Conservation (phyloP, 1,284 basidiomycete genomes). For the Waitea zeae region DNA sequence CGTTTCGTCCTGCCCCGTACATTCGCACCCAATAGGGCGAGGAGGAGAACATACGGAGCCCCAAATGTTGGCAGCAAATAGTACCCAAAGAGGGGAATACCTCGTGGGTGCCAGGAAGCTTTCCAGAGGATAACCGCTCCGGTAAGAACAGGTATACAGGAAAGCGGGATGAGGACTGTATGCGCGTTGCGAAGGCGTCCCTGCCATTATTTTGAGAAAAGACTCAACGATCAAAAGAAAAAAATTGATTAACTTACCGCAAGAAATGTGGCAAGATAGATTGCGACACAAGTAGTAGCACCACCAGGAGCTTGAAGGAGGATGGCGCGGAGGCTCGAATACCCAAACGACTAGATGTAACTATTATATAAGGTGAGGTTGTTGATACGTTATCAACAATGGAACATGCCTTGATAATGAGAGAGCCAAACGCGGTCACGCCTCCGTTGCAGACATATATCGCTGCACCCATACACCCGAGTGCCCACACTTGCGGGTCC, state of each 20-base stretch:
- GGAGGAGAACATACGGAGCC: conserved; percentile 6
- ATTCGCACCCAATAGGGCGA: conserved; percentile 4
- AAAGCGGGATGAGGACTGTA: conserved; percentile 4
- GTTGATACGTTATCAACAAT: not conserved
- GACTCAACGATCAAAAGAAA: not conserved
- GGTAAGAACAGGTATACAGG: conserved; percentile 5
- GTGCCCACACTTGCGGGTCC: conserved; percentile 5
- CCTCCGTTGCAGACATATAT: conserved; percentile 6
- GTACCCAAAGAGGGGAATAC: conserved; percentile 5
- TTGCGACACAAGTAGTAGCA: conserved; percentile 6
- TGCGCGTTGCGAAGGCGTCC: conserved; percentile 4
- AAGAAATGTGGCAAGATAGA: conserved; percentile 5
- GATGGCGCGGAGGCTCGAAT: conserved; percentile 4
- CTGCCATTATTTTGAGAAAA: not conserved
- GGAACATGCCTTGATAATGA: not conserved
- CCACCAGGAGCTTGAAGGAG: conserved; percentile 7
- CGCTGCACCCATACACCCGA: conserved; percentile 5
- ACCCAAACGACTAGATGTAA: conserved; percentile 6
- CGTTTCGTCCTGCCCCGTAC: conserved; percentile 7
- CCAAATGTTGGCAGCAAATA: conserved; percentile 6
- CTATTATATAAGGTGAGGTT: too few relatives aligned
- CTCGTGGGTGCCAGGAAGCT: conserved; percentile 4
- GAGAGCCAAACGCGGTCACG: not conserved
- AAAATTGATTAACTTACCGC: not conserved
- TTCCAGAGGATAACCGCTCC: conserved; percentile 7